Evolutionary conservation across 176 grass and related monocot genomes (phyloP).

Genomic region (Carex littledalei): DNA sequence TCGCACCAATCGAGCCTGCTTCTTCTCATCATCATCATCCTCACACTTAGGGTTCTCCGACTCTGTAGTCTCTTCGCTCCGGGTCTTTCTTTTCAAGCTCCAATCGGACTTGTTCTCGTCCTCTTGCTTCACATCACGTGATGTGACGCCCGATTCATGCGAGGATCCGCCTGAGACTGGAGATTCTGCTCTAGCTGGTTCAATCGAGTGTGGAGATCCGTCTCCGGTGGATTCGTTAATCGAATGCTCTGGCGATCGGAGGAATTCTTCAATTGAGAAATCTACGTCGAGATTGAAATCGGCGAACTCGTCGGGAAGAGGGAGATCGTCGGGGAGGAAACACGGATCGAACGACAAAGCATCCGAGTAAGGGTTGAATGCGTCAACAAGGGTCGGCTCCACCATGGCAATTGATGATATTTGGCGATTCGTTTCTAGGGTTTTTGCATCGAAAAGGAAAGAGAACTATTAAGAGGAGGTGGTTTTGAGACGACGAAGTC

Average conservation of each 20-base stretch:
- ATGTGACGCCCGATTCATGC: constrained; percentile 37
- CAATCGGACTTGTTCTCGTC: constrained; percentile 31
- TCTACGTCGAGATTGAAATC: constrained; percentile 65
- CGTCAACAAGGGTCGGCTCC: constrained; percentile 50
- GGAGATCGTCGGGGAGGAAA: constrained; percentile 31
- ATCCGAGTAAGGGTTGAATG: constrained; percentile 40
- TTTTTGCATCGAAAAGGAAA: constrained; percentile 46
- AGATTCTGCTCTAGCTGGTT: constrained; percentile 22
- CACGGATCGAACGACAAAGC: constrained; percentile 50
- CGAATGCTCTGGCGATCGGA: constrained; percentile 34
- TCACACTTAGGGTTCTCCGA: constrained; percentile 32
- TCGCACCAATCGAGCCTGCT: constrained; percentile 61
- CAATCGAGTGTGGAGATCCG: constrained; percentile 11
- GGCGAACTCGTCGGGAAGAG: constrained; percentile 35
- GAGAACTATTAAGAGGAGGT: not conserved
- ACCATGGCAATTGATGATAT: constrained; percentile 45
- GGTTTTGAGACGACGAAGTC: constrained; percentile 30
- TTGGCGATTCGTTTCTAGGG: constrained; percentile 29
- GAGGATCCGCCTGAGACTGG: constrained; percentile 37
- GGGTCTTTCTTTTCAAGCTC: constrained; percentile 67
- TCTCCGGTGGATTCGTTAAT: not conserved
- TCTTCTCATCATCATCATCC: constrained; percentile 62
- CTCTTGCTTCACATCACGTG: constrained; percentile 50
- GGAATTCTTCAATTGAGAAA: constrained; percentile 77
- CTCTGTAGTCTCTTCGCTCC: constrained; percentile 14